Evolutionary conservation across 2,329 filamentous ascomycete species (phyloP), one percentile per base, ranked within the genome.

Genomic region (Xylaria sp.): DNA sequence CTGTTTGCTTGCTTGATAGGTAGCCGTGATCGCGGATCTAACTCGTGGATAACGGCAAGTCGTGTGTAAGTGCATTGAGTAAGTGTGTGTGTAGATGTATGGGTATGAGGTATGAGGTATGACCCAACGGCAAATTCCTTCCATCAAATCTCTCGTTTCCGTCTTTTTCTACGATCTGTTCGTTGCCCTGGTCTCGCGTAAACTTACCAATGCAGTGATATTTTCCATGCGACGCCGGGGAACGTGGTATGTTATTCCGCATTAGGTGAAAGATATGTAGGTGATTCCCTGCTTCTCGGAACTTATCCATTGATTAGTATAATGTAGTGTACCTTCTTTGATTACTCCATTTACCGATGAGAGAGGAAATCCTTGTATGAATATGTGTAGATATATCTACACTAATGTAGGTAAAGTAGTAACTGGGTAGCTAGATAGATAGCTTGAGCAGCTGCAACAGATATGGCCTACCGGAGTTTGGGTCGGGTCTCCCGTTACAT

Each of bases 71-170:
- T 18, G 40, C 18, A 42, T 42, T 10, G 10, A 13, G 40, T 42
- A 44, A 6, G 18, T 18, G 40, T 44, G 40, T 18, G 40, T 18
- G 13, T 40, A 40, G 13, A 40, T 40, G 35, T 44, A 44, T n/a
- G 16, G 40, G 18, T 18, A n/a, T 44, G 16, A 40, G 40, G 16
- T n/a, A 42, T 42, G 40, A 18, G 6, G 40, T 42, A 60, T 29
- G 47, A 48, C 37, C 51, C 60, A 55, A 51, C 60, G 65, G 65
- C 23, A 68, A 68, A 50, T 63, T 68, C 65, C 65, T 59, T 21
- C 44, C 44, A 10, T 25, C 21, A 25, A 8, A 21, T 12, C 21
- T n/a, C 25, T 13, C 3, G 12, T 25, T 23, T 23, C 18, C 44
- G 23, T 25, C 21, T 25, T 9, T 25, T 10, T 47, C 42, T 47